A percentile compares a stretch with the other conserved stretches of the same genome.
Evolutionary conservation across 2,329 filamentous ascomycete genomes (phyloP).

Genomic region (Penicillium sp.): DNA sequence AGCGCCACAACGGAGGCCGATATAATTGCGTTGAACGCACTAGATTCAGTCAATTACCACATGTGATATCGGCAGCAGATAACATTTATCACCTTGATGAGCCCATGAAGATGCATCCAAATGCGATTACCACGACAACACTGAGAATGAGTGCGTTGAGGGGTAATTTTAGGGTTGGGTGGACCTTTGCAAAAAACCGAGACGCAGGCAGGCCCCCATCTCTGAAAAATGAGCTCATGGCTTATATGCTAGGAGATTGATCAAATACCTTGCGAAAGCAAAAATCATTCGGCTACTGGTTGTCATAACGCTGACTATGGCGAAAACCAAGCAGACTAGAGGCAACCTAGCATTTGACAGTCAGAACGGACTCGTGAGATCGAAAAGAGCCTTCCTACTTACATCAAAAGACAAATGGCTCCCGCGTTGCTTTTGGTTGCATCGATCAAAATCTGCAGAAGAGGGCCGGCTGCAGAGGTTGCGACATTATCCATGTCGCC

Average conservation of each 20-base stretch:
- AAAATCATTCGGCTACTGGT: slow-evolving; percentile 39
- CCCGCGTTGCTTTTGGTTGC: slow-evolving; percentile 63
- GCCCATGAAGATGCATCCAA: slow-evolving; percentile 68
- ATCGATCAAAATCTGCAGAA: slow-evolving; percentile 62
- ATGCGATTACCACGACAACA: slow-evolving; percentile 61
- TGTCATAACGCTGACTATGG: slow-evolving; percentile 36
- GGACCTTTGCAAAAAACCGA: slow-evolving; percentile 59
- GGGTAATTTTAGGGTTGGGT: slow-evolving; percentile 60
- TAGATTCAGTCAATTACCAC: slow-evolving; percentile 23
- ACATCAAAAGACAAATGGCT: slow-evolving; percentile 62
- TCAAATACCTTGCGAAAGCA: slow-evolving; percentile 33
- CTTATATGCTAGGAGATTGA: background rate
- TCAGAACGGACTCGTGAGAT: slow-evolving; percentile 7
- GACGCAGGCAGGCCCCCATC: slow-evolving; percentile 67
- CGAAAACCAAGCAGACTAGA: slow-evolving; percentile 34
- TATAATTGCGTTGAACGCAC: slow-evolving; percentile 69
- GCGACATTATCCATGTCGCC: slow-evolving; percentile 58
- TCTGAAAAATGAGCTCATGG: slow-evolving; percentile 27
- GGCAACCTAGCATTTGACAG: slow-evolving; percentile 24
- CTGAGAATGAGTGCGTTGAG: slow-evolving; percentile 65
- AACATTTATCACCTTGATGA: slow-evolving; percentile 44
- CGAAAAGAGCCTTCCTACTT: slow-evolving; percentile 5
- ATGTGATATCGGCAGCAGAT: no score
- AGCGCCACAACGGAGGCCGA: slow-evolving; percentile 70
- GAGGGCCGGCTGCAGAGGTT: slow-evolving; percentile 54